Evolutionary conservation across 352 stramenopile species (phyloP), one percentile per base, ranked within the genome.

Genomic region (Pythium volutum): DNA sequence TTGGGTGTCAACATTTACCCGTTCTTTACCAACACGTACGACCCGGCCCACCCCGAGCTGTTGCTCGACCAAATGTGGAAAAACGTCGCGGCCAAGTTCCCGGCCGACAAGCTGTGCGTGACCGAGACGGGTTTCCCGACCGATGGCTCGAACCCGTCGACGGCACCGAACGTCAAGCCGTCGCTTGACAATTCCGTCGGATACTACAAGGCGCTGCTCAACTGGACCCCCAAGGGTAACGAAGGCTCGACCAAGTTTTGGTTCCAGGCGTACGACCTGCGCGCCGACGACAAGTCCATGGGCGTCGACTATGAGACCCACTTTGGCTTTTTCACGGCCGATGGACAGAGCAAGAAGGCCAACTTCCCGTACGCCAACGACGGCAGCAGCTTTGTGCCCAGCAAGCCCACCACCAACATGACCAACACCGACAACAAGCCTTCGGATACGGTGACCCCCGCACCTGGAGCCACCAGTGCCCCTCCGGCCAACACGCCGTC

Each of bases 1-100:
- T 47, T 68, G 18, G 61, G 61, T 15, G 47, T 68, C 23, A 74
- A 77, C 51, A 77, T 77, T 45, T 77, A 77, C 53, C 70, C 70
- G 36, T 77, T 74, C 55, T 77, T 77, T 45, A 55, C 47, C 59
- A 57, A 59, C 49, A 52, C 25, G 23, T 77, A 70, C 59, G 22
- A 69, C 36, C 33, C 39, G 16, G 50, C 16, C 4, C 23, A 66
- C n/a, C 66, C 66, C 0, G 26, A 41, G 22, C 43, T 15, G 18
- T 29, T 69, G 25, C 61, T 73, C 41, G 31, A 73, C 22, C 29
- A 27, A 14, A 51, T 66, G 33, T 73, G 61, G 60, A 66, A 59
- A 18, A 31, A 57, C 29, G 61, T 69, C 18, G 29, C 46, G 7
- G 36, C 41, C 29, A 59, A 59, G 29, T 69, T 55, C 52, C 54